phyloP scores from a whole-genome alignment of 208 protist genomes.

The Crithidia acanthocephali region DNA sequence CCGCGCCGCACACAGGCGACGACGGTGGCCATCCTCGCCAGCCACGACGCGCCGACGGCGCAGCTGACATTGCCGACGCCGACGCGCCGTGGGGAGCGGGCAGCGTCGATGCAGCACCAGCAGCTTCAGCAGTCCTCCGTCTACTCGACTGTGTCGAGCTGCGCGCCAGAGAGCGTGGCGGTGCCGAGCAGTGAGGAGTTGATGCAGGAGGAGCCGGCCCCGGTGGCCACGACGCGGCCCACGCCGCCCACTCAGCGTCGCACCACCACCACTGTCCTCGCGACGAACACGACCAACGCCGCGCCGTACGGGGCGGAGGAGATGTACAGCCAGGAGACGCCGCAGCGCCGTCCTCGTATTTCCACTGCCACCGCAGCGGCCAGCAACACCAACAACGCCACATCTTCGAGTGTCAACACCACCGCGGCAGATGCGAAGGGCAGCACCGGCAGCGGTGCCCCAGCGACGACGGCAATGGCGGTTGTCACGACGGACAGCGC shows the following conservation, averaged over 20 bases:
- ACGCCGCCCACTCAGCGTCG: conserved; percentile 3
- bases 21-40: conserved; percentile 15
- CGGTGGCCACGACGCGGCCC: not conserved
- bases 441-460: conserved; percentile 3
- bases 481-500: not conserved
- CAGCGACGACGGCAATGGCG: too few relatives aligned
- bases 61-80: not conserved
- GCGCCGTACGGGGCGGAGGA: not conserved
- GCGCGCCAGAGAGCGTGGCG: not conserved
- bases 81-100: conserved; percentile 8
- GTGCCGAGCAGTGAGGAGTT: not conserved
- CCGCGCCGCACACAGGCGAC: conserved; percentile 9
- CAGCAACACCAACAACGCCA: not conserved
- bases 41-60: conserved; percentile 15
- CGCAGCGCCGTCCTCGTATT: conserved; percentile 16
- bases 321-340: conserved; percentile 18
- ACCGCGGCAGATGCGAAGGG: conserved; percentile 3
- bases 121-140: not conserved
- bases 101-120: not conserved
- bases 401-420: not conserved
- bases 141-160: not conserved
- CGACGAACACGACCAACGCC: not conserved
- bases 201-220: not conserved
- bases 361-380: not conserved
- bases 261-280: not conserved